Evolutionary conservation across 192 early-diverging fungal species (phyloP).

Genomic region (Umbelopsis vinacea): DNA sequence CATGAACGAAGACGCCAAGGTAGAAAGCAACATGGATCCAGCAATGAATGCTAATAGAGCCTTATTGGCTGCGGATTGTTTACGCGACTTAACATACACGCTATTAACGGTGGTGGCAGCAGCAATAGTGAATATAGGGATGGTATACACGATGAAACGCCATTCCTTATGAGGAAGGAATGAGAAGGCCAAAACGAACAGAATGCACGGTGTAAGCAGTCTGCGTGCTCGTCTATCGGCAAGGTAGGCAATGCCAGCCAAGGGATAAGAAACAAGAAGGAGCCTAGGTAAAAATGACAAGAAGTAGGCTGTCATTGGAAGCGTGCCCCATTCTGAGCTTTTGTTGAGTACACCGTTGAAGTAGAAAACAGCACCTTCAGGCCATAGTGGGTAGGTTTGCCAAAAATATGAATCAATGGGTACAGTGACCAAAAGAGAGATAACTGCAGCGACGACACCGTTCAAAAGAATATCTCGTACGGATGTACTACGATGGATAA

Average conservation of each 20-base stretch:
- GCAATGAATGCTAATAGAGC: slow-evolving; percentile 30
- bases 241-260: slow-evolving; percentile 56
- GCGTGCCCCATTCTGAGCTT: slow-evolving; percentile 69
- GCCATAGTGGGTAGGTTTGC: slow-evolving; percentile 66
- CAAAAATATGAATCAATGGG: slow-evolving; percentile 80
- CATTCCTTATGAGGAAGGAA: slow-evolving; percentile 92
- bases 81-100: slow-evolving; percentile 37
- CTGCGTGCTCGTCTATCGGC: slow-evolving; percentile 51
- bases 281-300: slow-evolving; percentile 75
- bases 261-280: slow-evolving; percentile 69
- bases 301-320: slow-evolving; percentile 78
- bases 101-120: slow-evolving; percentile 59
- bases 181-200: slow-evolving; percentile 72
- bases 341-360: slow-evolving; percentile 78
- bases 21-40: slow-evolving; percentile 27
- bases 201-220: slow-evolving; percentile 56
- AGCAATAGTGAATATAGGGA: slow-evolving; percentile 80
- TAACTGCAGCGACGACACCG: slow-evolving; percentile 30
- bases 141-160: slow-evolving; percentile 87
- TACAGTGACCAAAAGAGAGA: slow-evolving; percentile 49
- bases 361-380: slow-evolving; percentile 72
- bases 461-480: slow-evolving; percentile 31
- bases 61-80: slow-evolving; percentile 41
- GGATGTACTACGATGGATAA: slow-evolving; percentile 27
- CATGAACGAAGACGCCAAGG: slow-evolving; percentile 42